Conservation (phyloP, 768 basidiomycete genomes). For the Pisolithus albus region DNA sequence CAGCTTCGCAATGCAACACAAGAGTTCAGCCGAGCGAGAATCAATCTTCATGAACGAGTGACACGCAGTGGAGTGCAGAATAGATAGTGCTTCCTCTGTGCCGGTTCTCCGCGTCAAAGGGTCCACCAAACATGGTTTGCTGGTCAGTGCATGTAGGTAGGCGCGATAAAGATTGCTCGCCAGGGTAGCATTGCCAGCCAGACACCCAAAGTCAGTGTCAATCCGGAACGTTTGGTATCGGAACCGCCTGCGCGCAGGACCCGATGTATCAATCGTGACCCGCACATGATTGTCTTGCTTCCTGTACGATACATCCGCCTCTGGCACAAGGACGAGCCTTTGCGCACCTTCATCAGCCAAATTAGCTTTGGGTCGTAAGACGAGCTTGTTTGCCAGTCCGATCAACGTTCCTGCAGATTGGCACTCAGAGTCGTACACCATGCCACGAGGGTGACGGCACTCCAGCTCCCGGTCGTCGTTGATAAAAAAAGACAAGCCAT, state of each 20-base stretch:
- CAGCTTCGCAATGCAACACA: conserved; percentile 29
- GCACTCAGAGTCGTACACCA: conserved; percentile 33
- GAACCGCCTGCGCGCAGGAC: neutral
- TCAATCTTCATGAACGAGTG: conserved; percentile 35
- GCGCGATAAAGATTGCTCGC: conserved; percentile 29
- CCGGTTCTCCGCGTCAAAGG: conserved; percentile 39
- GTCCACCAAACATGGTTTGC: conserved; percentile 34
- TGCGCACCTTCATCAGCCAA: conserved; percentile 1
- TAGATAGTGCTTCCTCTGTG: conserved; percentile 36
- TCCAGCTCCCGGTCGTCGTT: conserved; percentile 28
- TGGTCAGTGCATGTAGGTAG: conserved; percentile 41
- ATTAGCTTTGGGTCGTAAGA: conserved; percentile 29
- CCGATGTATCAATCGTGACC: conserved; percentile 6
- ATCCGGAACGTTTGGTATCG: conserved; percentile 26
- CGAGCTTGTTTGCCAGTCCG: conserved; percentile 35
- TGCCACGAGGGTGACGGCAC: conserved; percentile 35
- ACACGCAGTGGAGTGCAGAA: conserved; percentile 32
- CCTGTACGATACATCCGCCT: conserved; percentile 20
- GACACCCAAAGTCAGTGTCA: conserved; percentile 24
- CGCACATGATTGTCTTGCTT: conserved; percentile 12
- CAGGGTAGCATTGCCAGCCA: conserved; percentile 22
- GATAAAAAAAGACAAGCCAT: conserved; percentile 35
- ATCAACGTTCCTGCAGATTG: conserved; percentile 39
- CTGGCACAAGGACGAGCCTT: conserved; percentile 34
- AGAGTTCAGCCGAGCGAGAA: conserved; percentile 22